Evolutionary conservation across 306 rosid genomes (phyloP).

Genomic region (Rubus idaeus): DNA sequence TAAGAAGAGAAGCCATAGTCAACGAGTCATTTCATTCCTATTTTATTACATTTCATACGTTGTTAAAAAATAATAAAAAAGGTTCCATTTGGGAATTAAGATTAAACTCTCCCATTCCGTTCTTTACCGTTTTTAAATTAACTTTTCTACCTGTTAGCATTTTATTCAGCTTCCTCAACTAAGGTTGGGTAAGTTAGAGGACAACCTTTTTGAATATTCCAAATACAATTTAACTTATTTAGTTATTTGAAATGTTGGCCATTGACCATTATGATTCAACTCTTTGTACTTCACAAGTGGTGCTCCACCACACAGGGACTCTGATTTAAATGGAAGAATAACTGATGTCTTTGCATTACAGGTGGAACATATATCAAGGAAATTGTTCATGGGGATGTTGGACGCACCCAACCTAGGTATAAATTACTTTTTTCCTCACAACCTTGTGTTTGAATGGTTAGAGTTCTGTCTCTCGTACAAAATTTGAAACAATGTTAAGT

Average conservation of each 20-base stretch:
- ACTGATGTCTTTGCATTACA: conserved; percentile 30
- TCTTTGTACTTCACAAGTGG: not conserved
- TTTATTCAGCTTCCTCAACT: not conserved
- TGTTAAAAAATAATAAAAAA: not conserved
- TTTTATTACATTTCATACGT: not conserved
- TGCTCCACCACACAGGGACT: not conserved
- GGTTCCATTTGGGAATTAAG: not conserved
- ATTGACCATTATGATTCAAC: no score
- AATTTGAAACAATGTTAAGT: not conserved
- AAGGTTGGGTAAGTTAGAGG: not conserved
- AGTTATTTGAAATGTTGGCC: not conserved
- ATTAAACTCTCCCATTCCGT: not conserved
- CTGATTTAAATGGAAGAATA: not conserved
- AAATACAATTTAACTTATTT: not conserved
- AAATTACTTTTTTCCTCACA: not conserved
- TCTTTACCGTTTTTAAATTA: not conserved
- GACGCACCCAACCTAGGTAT: conserved; percentile 91
- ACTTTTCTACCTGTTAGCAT: not conserved
- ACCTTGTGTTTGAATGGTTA: not conserved
- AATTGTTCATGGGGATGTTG: conserved; percentile 93
- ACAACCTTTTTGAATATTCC: not conserved
- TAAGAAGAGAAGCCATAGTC: not conserved
- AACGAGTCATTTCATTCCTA: not conserved
- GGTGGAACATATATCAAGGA: conserved; percentile 98
- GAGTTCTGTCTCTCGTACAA: not conserved